Evolutionary conservation across 306 rosid genomes (phyloP), one percentile per base, ranked within the genome.

Genomic region (Malus orientalis): DNA sequence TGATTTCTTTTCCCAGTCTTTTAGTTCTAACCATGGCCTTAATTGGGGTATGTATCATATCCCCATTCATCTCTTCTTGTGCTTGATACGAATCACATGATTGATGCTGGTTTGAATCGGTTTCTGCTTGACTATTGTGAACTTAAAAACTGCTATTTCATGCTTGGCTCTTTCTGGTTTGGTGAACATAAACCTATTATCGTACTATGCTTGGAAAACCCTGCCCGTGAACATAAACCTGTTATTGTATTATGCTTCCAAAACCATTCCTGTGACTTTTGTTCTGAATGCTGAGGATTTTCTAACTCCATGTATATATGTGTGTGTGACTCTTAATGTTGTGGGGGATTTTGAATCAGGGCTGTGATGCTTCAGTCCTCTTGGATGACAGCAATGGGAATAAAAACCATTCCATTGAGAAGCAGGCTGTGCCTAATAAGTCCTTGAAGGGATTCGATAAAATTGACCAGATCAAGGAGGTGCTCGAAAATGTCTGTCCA

Each of bases 391-490:
- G 85, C 70, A 25, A 78, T 59, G 85, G 84, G 45, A 74, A 81
- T 36, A 32, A 19, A 45, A 88, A 78, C 82, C 68, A 49, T 51
- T 76, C 96, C 0, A 67, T 67, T 70, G 97, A 93, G 86, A 93
- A 79, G 87, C 85, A 86, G 70, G 97, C 98, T n/a, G 53, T 84
- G n/a, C 98, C 98, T 4, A 93, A 93, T 75, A 86, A 19, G 74
- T 80, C 81, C 67, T 47, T 85, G 71, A 85, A 20, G 81, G 86
- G 86, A 22, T 85, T 85, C 23, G 76, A 77, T 3, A n/a, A 40
- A 40, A 76, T 86, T 3, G 85, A 83, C 55, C 14, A 1, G 68
- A 83, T 86, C 16, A 86, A 86, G 76, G 89, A 77, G 71, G 85
- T 71, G 69, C 65, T 86, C 4, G 89, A 86, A 80, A 74, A 55